A percentile compares a stretch with the other conserved stretches of the same genome.
These are phyloP conservation scores for Citrus hindsii DNA, from an alignment of 345 rosid genomes.

Conservation along the genomic window DNA sequence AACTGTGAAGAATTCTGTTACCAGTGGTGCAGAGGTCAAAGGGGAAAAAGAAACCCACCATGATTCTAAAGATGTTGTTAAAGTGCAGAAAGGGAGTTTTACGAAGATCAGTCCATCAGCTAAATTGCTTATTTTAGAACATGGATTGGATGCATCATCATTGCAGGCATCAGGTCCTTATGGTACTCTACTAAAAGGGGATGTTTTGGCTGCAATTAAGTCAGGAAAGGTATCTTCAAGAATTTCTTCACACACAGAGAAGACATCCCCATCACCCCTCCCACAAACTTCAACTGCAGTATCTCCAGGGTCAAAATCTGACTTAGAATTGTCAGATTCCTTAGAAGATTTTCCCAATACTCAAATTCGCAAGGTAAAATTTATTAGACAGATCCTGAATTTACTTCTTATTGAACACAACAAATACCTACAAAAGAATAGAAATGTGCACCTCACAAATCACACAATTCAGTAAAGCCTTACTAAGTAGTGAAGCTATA, in stretches of 20 bases:
- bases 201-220: conserved; percentile 73
- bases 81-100: conserved; percentile 38
- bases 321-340: conserved; percentile 43
- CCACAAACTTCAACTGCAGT: conserved; percentile 35
- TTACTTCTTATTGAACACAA: not conserved
- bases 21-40: conserved; percentile 38
- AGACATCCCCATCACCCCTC: conserved; percentile 35
- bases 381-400: not conserved
- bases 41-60: conserved; percentile 42
- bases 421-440: not conserved
- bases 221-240: conserved; percentile 61
- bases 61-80: conserved; percentile 38
- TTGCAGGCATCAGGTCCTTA: conserved; percentile 76
- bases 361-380: conserved; percentile 95
- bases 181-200: conserved; percentile 85
- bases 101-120: conserved; percentile 92
- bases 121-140: conserved; percentile 64
- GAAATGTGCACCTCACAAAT: not conserved
- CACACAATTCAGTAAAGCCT: not conserved
- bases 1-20: conserved; percentile 54
- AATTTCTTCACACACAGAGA: conserved; percentile 36
- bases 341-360: conserved; percentile 85
- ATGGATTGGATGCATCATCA: conserved; percentile 79
- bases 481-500: not conserved
- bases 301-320: conserved; percentile 36